These are phyloP conservation scores for Fraxinus cuspidata DNA, from an alignment of 257 asterid genomes.

Conservation along the genomic window DNA sequence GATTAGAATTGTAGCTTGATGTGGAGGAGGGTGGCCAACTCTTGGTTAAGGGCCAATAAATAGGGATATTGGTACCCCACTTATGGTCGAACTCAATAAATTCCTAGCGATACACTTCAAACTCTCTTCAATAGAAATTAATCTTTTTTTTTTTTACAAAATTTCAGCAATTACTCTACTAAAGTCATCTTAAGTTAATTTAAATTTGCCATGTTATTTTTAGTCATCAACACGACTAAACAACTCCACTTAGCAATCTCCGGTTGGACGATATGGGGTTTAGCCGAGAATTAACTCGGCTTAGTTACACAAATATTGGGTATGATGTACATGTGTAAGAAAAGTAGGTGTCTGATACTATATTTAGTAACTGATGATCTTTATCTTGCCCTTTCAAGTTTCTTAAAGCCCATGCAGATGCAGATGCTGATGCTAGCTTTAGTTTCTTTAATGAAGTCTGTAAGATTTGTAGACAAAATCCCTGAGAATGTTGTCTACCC, in stretches of 20 bases:
- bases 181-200: neutral
- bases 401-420: constrained; percentile 23
- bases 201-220: neutral
- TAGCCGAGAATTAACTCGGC: neutral
- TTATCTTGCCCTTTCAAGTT: neutral
- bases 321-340: neutral
- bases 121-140: no score
- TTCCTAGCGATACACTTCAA: no score
- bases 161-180: no score
- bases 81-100: no score
- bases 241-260: no score
- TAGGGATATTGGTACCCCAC: no score
- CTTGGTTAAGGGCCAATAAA: no score
- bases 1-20: no score
- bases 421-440: neutral
- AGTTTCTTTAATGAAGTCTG: neutral
- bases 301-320: neutral
- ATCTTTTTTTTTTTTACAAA: no score
- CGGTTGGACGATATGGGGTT: neutral
- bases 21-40: no score
- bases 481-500: constrained; percentile 12
- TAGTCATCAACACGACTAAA: no score
- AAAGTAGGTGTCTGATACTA: neutral
- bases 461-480: neutral
- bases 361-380: neutral